Evolutionary conservation across 1,284 basidiomycete species (phyloP).

Genomic region (Ustilago vetiveriae): DNA sequence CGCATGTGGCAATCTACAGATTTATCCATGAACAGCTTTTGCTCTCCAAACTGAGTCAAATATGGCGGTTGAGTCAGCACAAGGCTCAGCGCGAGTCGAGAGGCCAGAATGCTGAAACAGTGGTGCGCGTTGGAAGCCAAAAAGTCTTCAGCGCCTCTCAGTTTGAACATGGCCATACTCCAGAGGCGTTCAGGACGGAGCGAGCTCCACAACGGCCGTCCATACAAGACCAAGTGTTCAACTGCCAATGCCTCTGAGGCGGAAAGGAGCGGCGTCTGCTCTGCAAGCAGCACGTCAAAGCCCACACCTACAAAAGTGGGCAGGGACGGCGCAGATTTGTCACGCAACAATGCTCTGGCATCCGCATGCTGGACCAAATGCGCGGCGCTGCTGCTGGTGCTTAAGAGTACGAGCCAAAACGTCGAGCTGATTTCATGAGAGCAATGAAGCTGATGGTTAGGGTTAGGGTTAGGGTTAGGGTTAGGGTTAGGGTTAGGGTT

Average conservation of each 20-base stretch:
- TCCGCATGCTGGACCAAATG: background rate
- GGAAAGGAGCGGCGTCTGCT: background rate
- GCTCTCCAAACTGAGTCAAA: background rate
- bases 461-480: conserved; percentile 24
- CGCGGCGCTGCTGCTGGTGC: conserved; percentile 20
- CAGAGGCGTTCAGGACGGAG: background rate
- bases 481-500: conserved; percentile 31
- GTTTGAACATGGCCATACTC: background rate
- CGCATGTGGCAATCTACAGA: conserved; percentile 23
- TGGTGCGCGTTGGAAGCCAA: background rate
- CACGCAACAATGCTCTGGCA: background rate
- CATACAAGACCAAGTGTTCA: conserved; percentile 10
- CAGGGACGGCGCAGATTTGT: background rate
- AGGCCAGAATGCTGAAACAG: conserved; percentile 9
- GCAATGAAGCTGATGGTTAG: too few relatives aligned
- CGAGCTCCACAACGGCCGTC: conserved; percentile 21
- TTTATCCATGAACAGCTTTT: background rate
- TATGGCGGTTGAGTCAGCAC: background rate
- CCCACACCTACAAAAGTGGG: conserved; percentile 12
- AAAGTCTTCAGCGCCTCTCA: background rate
- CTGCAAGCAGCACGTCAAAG: conserved; percentile 8
- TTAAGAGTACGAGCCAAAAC: conserved; percentile 26
- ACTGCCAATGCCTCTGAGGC: background rate
- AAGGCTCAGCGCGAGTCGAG: conserved; percentile 8
- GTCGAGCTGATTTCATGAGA: too few relatives aligned